Evolutionary conservation across 441 rosid species (phyloP), one percentile per base, ranked within the genome.

Genomic region (Gossypium aridum): DNA sequence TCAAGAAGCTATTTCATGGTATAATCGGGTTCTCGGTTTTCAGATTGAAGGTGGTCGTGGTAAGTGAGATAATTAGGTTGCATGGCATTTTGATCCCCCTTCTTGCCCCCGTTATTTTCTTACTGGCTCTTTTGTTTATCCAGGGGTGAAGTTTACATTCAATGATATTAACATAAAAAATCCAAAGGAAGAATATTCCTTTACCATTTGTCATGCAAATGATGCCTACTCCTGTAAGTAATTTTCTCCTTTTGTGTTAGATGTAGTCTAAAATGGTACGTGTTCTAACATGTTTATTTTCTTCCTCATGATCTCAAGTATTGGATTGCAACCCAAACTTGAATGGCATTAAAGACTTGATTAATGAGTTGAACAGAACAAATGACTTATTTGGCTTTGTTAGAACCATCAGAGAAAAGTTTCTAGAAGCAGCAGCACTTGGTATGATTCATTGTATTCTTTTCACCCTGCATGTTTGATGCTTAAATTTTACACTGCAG

Each of bases 81-180:
- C 55, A 56, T 26, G 37, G 54, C 39, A 25, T 45, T 28, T 67
- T 25, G 64, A 45, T 19, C 45, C 34, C 56, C 64, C 72, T 82
- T 47, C 12, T 45, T 47, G 70, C 70, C 20, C 28, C 19, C n/a
- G 70, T 70, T 37, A 23, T 61, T 2, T 66, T 26, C 75, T 76
- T 71, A 31, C 55, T 61, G 23, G 39, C 70, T 83, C 61, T 62
- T 75, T 43, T 54, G 70, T 79, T 71, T 70, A 22, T 72, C 53
- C 62, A 94, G 99, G 98, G 73, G 94, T 92, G 31, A 91, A 87
- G 82, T 94, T 94, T 86, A 86, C 83, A 51, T 91, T 92, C 82
- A 83, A 75, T 67, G 83, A 87, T 73, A 81, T 92, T 43, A 81
- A 86, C 79, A 67, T 76, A 72, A 77, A 83, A 80, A 85, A 81